Base-by-base conservation (phyloP, 768 basidiomycete species). In the Lactifluus echinatus region DNA sequence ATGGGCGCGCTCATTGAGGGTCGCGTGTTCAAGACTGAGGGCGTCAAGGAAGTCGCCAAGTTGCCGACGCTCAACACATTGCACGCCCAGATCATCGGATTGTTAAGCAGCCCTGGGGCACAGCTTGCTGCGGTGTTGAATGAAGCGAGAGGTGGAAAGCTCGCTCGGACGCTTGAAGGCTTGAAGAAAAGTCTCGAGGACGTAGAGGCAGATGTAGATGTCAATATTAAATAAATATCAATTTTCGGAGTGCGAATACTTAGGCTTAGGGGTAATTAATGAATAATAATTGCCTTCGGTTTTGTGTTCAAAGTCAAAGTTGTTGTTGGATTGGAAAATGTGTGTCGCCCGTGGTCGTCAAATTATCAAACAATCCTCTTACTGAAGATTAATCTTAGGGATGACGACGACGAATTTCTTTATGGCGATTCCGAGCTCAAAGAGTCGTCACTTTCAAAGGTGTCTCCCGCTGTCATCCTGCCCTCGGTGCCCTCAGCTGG, bases 1-100 rank as follows among this genome's bases (percentile, higher is more conserved):
- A 76, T 92, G 56, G 90, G 87, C 24, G 90, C 87, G 33, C 68
- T 96, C 51, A 76, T 94, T 59, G 93, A 94, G 66, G 84, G 84
- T 34, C 74, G 78, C 59, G 74, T 89, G 55, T 80, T 93, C 68
- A 73, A 82, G 50, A 76, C 80, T 19, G 70, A 76, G 10, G 77
- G 77, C 5, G 72, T 93, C 53, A 73, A 76, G 66, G 76, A 81
- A 14, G 80, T 93, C 4, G 80, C 84, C 31, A 81, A 82, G 64
- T 71, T 95, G 51, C 93, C 93, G 21, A 80, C 85, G 43, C 70
- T 95, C 65, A 86, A 87, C 37, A 84, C 81, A 2, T 70, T 96
- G 59, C 73, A 87, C 51, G 84, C 84, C 17, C 92, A 95, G 70
- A 77, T 97, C 55, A 85, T 94, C 14, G 93, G 93, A 8, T 60